Percentiles rank a stretch among this genome's conserved stretches.
Conservation (phyloP, 225 moss, liverwort and hornwort genomes). For the Rhytidiadelphus loreus region DNA sequence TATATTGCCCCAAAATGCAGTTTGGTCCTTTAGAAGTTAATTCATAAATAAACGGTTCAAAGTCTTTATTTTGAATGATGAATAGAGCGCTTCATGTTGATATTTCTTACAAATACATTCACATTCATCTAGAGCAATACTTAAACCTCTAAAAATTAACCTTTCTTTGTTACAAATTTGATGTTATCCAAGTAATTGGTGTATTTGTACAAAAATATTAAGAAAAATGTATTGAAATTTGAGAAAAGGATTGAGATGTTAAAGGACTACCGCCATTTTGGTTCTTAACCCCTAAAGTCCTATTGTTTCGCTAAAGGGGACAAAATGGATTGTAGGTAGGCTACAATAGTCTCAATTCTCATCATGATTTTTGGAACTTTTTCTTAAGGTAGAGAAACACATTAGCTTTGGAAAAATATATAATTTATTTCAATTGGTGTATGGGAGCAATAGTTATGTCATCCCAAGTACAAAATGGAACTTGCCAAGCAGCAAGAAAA, state of each 20-base stretch:
- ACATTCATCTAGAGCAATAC: fast-evolving
- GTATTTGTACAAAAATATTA: neutral
- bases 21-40: no score
- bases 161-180: no score
- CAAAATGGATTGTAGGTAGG: neutral
- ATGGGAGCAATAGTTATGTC: neutral
- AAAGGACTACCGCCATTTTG: neutral
- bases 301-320: no score
- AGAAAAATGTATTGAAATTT: neutral
- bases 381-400: neutral
- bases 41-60: fast-evolving
- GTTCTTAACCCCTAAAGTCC: no score
- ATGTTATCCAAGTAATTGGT: neutral
- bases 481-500: fast-evolving
- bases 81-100: fast-evolving
- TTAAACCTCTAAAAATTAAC: no score
- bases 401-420: fast-evolving
- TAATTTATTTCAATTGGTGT: neutral
- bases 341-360: neutral
- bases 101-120: neutral
- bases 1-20: no score
- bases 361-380: neutral
- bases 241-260: neutral
- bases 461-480: neutral
- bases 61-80: neutral